Percentiles rank a stretch among this genome's conserved stretches.
Evolutionary conservation across 441 rosid genomes (phyloP).

Genomic region (Euphorbia schlechtendalii): DNA sequence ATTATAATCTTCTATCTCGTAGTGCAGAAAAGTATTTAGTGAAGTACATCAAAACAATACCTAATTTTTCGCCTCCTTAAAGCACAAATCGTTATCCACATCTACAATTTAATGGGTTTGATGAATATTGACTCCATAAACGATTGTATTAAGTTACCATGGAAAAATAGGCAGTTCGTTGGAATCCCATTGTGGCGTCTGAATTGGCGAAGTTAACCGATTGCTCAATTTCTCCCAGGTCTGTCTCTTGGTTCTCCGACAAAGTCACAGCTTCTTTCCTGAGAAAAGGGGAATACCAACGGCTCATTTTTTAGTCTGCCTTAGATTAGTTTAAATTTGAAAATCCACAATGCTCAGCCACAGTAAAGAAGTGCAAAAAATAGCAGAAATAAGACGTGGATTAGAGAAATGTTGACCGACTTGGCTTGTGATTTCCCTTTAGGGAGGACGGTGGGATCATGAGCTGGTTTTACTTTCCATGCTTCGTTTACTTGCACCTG

Average conservation of each 20-base stretch:
- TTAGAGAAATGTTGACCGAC: conserved; percentile 28
- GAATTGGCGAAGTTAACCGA: conserved; percentile 34
- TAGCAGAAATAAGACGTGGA: background rate
- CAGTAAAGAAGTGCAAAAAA: conserved; percentile 1
- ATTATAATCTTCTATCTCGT: too few relatives aligned
- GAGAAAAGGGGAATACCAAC: conserved; percentile 13
- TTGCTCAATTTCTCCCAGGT: conserved; percentile 51
- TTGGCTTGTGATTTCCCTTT: conserved; percentile 69
- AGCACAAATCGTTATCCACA: background rate
- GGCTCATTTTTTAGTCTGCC: background rate
- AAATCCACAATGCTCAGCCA: background rate
- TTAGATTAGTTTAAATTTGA: too few relatives aligned
- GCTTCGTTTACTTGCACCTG: conserved; percentile 81
- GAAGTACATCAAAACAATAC: too few relatives aligned
- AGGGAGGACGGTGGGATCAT: conserved; percentile 65
- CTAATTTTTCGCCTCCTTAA: background rate
- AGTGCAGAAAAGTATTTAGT: too few relatives aligned
- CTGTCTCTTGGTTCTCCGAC: conserved; percentile 51
- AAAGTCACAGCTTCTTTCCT: conserved; percentile 81
- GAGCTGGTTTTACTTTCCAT: conserved; percentile 55
- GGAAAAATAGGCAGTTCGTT: conserved; percentile 45
- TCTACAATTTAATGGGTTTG: background rate
- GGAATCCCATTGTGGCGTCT: conserved; percentile 41
- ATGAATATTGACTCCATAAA: background rate
- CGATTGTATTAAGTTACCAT: conserved; percentile 54